Evolutionary conservation across 2,329 filamentous ascomycete genomes (phyloP), one percentile per base, ranked within the genome.

Genomic region (Talaromyces funiculosus): DNA sequence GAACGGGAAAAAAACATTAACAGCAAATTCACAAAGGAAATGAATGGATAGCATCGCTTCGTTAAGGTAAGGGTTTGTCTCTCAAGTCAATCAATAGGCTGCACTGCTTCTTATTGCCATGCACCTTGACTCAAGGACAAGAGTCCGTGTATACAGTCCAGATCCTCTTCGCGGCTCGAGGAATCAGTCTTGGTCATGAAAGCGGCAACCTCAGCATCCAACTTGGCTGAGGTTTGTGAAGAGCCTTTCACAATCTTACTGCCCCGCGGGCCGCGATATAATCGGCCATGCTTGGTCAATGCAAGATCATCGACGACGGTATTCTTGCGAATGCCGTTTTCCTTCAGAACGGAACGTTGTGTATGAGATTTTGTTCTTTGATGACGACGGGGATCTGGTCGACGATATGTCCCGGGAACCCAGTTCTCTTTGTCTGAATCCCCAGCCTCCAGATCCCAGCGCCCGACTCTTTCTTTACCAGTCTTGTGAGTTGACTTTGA

Each of bases 351-450:
- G 24, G 77, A 71, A 29, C 79, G 71, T 22, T 68, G 67, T 10
- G 65, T 63, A 49, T 68, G 64, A 29, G 72, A 68, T n/a, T 68
- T 67, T 4, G 71, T 69, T 37, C 73, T 72, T 58, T 73, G 73
- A 5, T 71, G 70, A 37, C 73, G 73, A 60, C 73, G 73, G 42
- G 70, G 83, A 38, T 71, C 69, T 10, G 75, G 71, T 54, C 60
- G 60, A 18, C 67, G 65, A 37, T 73, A 72, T 22, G 78, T 80
- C 3, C 79, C 79, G 2, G 83, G 83, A 42, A 82, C 75, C 84
- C 91, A 95, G 71, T 97, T 97, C 77, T 97, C 93, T 77, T 97
- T 97, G 73, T 97, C 93, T 1, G 91, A 96, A 68, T 96, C 92
- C 53, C 85, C 80, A 72, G 76, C 84, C 16, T 84, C 71, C 67